These are phyloP conservation scores for Podila minutissima DNA, from an alignment of 192 early-diverging fungal genomes.

Conservation along the genomic window DNA sequence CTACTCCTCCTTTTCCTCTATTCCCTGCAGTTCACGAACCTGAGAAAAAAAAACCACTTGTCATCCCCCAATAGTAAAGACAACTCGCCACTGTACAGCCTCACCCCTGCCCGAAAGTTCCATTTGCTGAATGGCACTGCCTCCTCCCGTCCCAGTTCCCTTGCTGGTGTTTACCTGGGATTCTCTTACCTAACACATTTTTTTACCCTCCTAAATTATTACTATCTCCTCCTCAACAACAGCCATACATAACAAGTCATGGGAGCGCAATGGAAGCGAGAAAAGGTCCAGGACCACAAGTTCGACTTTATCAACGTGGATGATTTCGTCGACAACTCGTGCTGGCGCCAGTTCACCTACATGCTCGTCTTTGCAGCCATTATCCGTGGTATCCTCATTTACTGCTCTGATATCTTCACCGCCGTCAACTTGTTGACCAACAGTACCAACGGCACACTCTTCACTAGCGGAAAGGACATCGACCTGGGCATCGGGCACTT, in stretches of 20 bases:
- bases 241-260: conserved; percentile 16
- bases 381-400: conserved; percentile 78
- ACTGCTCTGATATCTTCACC: conserved; percentile 84
- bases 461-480: conserved; percentile 4
- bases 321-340: conserved; percentile 67
- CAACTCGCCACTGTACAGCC: neutral
- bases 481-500: conserved; percentile 19
- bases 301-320: conserved; percentile 89
- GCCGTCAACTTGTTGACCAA: conserved; percentile 69
- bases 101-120: neutral
- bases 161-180: too few species aligned
- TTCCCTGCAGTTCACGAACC: neutral
- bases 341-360: conserved; percentile 59
- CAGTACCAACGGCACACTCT: conserved; percentile 21
- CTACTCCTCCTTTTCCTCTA: neutral
- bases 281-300: conserved; percentile 84
- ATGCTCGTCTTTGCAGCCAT: conserved; percentile 68
- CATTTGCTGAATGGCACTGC: neutral
- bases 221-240: neutral
- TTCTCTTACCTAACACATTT: neutral
- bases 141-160: neutral
- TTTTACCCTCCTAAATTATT: neutral
- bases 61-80: too few species aligned
- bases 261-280: conserved; percentile 81
- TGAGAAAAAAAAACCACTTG: too few species aligned